Evolutionary conservation across 176 grass and related monocot species (phyloP).

Genomic region (Microstegium vimineum): DNA sequence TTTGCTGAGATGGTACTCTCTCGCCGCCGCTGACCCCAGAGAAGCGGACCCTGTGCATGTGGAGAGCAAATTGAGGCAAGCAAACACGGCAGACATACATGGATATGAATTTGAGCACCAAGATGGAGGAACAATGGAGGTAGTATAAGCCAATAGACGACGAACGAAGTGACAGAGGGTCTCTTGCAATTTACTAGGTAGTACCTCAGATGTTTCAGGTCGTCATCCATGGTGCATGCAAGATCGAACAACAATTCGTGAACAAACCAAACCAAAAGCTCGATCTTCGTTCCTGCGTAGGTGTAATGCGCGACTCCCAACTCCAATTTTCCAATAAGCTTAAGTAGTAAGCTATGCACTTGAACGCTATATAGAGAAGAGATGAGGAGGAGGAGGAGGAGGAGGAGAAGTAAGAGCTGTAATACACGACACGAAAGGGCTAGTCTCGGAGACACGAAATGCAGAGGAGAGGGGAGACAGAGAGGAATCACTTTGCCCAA

Average conservation of each 20-base stretch:
- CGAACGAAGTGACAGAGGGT: neutral
- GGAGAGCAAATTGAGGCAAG: neutral
- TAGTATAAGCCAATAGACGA: neutral
- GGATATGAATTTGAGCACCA: neutral
- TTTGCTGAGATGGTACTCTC: constrained; percentile 10
- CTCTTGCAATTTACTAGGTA: neutral
- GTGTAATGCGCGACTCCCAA: neutral
- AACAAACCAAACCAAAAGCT: neutral
- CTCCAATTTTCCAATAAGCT: neutral
- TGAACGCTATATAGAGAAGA: neutral
- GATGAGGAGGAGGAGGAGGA: neutral
- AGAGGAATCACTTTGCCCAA: constrained; percentile 51
- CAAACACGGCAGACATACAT: neutral
- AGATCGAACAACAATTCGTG: neutral
- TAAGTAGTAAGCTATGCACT: constrained; percentile 27
- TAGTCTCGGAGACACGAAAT: constrained; percentile 20
- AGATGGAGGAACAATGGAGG: neutral
- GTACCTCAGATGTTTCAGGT: constrained; percentile 29
- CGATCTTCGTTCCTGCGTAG: neutral
- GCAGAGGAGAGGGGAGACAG: constrained; percentile 13
- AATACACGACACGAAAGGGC: constrained; percentile 15
- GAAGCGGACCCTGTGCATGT: neutral
- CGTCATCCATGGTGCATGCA: constrained; percentile 22
- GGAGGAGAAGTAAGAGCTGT: neutral
- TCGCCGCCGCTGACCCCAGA: neutral